Base-by-base conservation (phyloP, 2,329 filamentous ascomycete genomes). In the Lachnellula willkommii region DNA sequence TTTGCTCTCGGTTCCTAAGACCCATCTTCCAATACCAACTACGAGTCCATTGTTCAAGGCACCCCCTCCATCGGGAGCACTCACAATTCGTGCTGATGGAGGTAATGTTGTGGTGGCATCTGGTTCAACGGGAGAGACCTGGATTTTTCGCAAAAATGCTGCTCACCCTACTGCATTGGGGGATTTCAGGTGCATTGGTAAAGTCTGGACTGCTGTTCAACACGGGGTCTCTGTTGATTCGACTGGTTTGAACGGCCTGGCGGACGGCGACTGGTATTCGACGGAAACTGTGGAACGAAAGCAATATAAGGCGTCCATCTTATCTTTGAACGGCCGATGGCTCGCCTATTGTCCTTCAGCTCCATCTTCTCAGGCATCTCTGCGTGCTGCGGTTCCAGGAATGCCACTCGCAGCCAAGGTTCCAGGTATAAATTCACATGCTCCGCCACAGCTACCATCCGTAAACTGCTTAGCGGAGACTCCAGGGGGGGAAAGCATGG, bases 201-300 rank as follows among this genome's bases (percentile, higher is more conserved):
- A 99, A 73, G 75, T 95, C 17, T 99, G 94, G 94, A 96, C 94
- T 0, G 86, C 85, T 46, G 76, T 96, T 28, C 89, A 94, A 67
- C 80, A 84, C 61, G 74, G 75, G 32, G 71, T 75, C 17, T 77
- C 77, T 56, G 74, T 74, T 24, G 66, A 69, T 17, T 40, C 63
- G 5, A 57, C 50, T 12, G 50, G 50, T 28, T 46, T 63, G 1
- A 56, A 56, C 52, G 56, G 59, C 5, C 54, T 56, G 50, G 54
- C 50, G n/a, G 68, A 69, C 60, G 55, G 58, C 26, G 67, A 67
- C 45, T 71, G 47, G 70, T 74, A 35, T 67, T 71, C 45, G 73
- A 76, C 39, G 69, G 77, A 60, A 74, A 70, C 58, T 70, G 73
- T 26, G n/a, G 32, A 51, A 24, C 61, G 60, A 40, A 63, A 67